Base-by-base conservation (phyloP, 2,329 filamentous ascomycete species). In the Venturia asperata region DNA sequence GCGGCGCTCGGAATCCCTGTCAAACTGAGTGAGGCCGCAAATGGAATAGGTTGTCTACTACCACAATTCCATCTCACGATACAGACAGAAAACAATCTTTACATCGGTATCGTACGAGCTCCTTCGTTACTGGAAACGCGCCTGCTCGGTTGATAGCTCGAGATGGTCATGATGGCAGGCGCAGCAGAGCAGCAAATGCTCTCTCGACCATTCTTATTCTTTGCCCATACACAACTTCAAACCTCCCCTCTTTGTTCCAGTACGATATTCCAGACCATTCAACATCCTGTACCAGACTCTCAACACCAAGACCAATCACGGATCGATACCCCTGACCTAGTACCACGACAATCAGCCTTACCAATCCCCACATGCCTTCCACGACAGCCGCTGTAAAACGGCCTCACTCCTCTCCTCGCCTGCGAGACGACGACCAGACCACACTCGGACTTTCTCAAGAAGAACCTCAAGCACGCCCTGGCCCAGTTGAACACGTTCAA, bases 261-360 rank as follows among this genome's bases (percentile, higher is more conserved):
- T 9, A 24, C n/a, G 7, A 1, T 19, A 15, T 52, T 52, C 11
- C 4, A 27, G 10, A 52, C 2, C 1, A 9, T 4, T 21, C 24
- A 5, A 49, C 4, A 10, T 24, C 21, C 21, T 52, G 47, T 27
- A 27, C 21, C 11, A 49, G 9, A 9, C 10, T 11, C 5, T 6
- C 7, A 52, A 15, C 21, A 27, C 47, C 11, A 13, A 52, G 5
- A 21, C 13, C 47, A 41, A 11, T n/a, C 19, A n/a, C 17, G 3
- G 10, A 5, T 47, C 45, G 19, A 47, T 24, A 37, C n/a, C 19
- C 52, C 30, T 24, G 24, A 52, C 6, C 9, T 11, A 15, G n/a
- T 37, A 37, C 30, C 52, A 58, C 37, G 27, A 21, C 52, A 58
- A 37, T 58, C 30, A 58, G 30, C 52, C 52, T 56, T 56, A 37